Conservation (phyloP, 192 early-diverging fungal genomes). For the Gonapodya prolifera region DNA sequence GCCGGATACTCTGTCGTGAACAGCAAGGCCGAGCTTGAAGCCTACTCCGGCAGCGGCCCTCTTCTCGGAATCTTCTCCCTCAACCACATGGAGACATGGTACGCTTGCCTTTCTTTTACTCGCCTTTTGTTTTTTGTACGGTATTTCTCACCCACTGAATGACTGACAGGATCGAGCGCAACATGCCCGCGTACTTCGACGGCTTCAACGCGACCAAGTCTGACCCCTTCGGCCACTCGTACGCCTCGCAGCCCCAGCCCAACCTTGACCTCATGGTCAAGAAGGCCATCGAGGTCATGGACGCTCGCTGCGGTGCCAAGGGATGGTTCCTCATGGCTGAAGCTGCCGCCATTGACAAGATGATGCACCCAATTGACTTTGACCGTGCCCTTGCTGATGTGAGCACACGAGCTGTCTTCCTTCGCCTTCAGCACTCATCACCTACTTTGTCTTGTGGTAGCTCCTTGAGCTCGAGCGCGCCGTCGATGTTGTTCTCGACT, state of each 20-base stretch:
- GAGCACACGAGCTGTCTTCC: too few species aligned
- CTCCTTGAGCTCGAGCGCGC: too few species aligned
- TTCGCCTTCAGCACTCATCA: too few species aligned
- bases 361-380: too few species aligned
- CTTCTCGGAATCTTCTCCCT: slow-evolving; percentile 49
- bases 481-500: too few species aligned
- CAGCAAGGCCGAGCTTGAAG: slow-evolving; percentile 25
- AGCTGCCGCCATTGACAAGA: not conserved
- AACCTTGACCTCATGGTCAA: not conserved
- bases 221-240: not conserved
- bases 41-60: slow-evolving; percentile 34
- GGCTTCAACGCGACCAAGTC: not conserved
- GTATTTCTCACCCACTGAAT: too few species aligned
- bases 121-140: too few species aligned
- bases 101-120: slow-evolving; percentile 31
- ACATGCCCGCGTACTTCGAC: too few species aligned
- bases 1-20: slow-evolving; percentile 43
- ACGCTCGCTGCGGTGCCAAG: not conserved
- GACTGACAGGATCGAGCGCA: too few species aligned
- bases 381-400: too few species aligned
- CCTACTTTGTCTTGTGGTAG: too few species aligned
- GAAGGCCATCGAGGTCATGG: not conserved
- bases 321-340: not conserved
- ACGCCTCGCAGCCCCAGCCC: not conserved
- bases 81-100: slow-evolving; percentile 47